Percentiles rank a stretch among this genome's conserved stretches.
Evolutionary conservation across 345 rosid species (phyloP).

Genomic region (Lepidium aucheri): DNA sequence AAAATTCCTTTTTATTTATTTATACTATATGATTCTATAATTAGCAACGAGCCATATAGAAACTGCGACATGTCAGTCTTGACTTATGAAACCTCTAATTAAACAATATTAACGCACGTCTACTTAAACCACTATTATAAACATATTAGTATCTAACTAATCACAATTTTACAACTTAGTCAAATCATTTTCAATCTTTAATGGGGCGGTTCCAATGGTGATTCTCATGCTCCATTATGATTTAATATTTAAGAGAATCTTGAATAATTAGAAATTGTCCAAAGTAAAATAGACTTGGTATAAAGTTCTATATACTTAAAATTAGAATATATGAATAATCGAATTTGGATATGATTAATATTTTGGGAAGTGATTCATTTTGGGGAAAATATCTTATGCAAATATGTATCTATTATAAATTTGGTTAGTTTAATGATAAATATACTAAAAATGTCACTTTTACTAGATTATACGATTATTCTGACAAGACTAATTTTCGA

Average conservation of each 20-base stretch:
- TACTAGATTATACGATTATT: constrained; percentile 10
- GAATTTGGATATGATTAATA: constrained; percentile 12
- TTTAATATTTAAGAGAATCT: constrained; percentile 22
- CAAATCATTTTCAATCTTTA: constrained; percentile 18
- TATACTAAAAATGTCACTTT: background rate
- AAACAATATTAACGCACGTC: constrained; percentile 12
- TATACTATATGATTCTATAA: background rate
- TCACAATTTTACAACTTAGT: constrained; percentile 14
- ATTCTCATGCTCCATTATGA: background rate
- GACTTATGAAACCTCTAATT: constrained; percentile 6
- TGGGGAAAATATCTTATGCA: background rate
- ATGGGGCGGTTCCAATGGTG: constrained; percentile 14
- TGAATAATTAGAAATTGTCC: constrained; percentile 5
- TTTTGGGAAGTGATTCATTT: background rate
- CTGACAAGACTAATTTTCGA: constrained; percentile 15
- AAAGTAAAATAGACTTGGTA: constrained; percentile 6
- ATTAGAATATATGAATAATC: background rate
- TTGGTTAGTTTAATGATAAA: constrained; percentile 9
- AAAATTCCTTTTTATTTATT: background rate
- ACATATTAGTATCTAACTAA: constrained; percentile 14
- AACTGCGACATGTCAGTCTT: constrained; percentile 23
- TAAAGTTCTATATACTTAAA: background rate
- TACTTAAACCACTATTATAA: background rate
- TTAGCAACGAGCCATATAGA: constrained; percentile 1
- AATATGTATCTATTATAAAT: background rate